Evolutionary conservation across 257 asterid genomes (phyloP), one percentile per base, ranked within the genome.

Genomic region (Petrea volubilis): DNA sequence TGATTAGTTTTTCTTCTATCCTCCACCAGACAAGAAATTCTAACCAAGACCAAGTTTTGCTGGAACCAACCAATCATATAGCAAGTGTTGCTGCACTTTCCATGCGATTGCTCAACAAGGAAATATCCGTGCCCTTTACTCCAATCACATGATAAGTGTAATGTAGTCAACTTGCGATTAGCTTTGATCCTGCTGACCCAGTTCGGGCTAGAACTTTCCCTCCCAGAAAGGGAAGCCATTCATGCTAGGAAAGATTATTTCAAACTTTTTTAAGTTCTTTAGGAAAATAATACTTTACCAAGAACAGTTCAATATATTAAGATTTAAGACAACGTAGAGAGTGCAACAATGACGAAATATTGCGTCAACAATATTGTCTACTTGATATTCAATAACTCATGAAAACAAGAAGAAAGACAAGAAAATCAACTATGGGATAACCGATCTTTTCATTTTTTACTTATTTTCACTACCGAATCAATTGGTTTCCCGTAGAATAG

Each of bases 391-490:
- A 21, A 47, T 47, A 47, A 47, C 27, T 50, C 57, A 50, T 50
- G 27, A 18, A 18, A 50, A 50, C 23, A 57, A 40, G 47, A 27
- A 52, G 21, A 40, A 14, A 29, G 8, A 29, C 2, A 11, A 70
- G 40, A 59, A 51, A 31, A 61, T 41, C 34, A 41, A 68, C 70
- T 21, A 67, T 47, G 28, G 25, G 53, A 51, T 28, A 68, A 44
- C 50, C 56, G 11, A 84, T 88, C 83, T n/a, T n/a, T n/a, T n/a
- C n/a, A n/a, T n/a, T 87, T 84, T 79, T 84, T 84, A 81, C 78
- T 80, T 71, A 87, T 81, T 80, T 78, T 84, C 41, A 80, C 93
- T 27, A 84, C 82, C 51, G 80, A 71, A 24, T 76, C 75, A 58
- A 67, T 80, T n/a, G n/a, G 34, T 76, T 59, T 33, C 38, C 5